A percentile compares a stretch with the other conserved stretches of the same genome.
Conservation (phyloP, 2,329 filamentous ascomycete species). For the Arthrinium puccinioides region DNA sequence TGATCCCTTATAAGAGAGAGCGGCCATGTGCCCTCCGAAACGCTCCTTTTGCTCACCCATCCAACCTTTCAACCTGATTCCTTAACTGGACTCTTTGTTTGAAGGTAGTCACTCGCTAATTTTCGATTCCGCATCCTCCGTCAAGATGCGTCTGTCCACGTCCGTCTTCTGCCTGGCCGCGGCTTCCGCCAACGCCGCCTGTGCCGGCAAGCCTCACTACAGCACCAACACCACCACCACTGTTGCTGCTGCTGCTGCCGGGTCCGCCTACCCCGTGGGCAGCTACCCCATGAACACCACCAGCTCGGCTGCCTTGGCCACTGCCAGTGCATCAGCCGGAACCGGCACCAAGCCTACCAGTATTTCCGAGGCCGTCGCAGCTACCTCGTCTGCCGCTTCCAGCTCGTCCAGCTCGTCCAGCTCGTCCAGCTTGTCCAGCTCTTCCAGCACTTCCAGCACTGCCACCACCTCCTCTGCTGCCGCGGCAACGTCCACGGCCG, state of each 20-base stretch:
- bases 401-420: not conserved
- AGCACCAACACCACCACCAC: constrained; percentile 5
- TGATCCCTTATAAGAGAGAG: no score
- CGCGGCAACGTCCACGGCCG: constrained; percentile 12
- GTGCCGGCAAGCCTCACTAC: not conserved
- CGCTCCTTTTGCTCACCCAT: no score
- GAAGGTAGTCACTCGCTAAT: constrained; percentile 2
- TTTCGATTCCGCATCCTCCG: constrained; percentile 5
- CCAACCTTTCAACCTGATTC: no score
- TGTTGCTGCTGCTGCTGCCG: constrained; percentile 10
- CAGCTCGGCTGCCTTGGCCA: no score
- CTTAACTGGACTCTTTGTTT: no score
- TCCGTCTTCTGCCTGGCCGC: constrained; percentile 17
- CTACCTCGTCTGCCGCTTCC: not conserved
- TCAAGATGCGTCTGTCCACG: constrained; percentile 20
- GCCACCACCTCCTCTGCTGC: constrained; percentile 5
- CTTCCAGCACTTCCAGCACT: constrained; percentile 2
- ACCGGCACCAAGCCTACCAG: constrained; percentile 1
- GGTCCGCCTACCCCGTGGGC: constrained; percentile 9
- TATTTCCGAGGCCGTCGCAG: not conserved
- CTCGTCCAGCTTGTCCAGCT: not conserved
- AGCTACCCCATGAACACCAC: no score
- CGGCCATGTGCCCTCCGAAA: no score
- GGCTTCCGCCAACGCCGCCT: constrained; percentile 10
- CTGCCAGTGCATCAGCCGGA: not conserved